phyloP scores from a whole-genome alignment of 106 monocot genomes.

The Cymbidium sinense region DNA sequence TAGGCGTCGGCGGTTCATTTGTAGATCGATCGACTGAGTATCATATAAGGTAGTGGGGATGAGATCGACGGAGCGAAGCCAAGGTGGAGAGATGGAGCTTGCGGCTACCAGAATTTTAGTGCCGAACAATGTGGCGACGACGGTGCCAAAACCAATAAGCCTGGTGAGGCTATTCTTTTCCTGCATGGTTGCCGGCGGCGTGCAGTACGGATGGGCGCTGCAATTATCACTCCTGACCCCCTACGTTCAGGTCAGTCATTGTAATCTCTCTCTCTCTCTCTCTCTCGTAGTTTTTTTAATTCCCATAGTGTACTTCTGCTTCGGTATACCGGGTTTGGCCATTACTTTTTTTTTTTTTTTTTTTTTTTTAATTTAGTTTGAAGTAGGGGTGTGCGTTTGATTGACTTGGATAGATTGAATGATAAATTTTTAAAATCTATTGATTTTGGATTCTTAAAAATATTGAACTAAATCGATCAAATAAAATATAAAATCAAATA shows the following conservation, averaged over 20 bases:
- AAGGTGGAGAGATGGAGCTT: not conserved
- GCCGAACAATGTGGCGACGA: constrained; percentile 3
- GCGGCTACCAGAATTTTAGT: not conserved
- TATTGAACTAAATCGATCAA: too few species aligned
- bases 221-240: constrained; percentile 22
- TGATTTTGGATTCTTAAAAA: too few species aligned
- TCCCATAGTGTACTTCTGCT: not conserved
- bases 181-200: constrained; percentile 24
- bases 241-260: constrained; percentile 2
- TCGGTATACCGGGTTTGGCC: not conserved
- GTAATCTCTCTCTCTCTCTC: not conserved
- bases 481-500: too few species aligned
- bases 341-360: too few species aligned
- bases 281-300: not conserved
- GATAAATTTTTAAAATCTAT: too few species aligned
- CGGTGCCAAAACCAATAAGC: constrained; percentile 13
- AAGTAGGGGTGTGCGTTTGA: too few species aligned
- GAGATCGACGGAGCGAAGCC: constrained; percentile 2
- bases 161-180: constrained; percentile 12
- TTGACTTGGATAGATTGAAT: too few species aligned
- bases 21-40: not conserved
- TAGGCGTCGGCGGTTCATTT: not conserved
- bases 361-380: too few species aligned
- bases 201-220: constrained; percentile 28
- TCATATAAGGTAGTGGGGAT: not conserved